Evolutionary conservation across 192 early-diverging fungal genomes (phyloP).

Genomic region (Linnemannia exigua): DNA sequence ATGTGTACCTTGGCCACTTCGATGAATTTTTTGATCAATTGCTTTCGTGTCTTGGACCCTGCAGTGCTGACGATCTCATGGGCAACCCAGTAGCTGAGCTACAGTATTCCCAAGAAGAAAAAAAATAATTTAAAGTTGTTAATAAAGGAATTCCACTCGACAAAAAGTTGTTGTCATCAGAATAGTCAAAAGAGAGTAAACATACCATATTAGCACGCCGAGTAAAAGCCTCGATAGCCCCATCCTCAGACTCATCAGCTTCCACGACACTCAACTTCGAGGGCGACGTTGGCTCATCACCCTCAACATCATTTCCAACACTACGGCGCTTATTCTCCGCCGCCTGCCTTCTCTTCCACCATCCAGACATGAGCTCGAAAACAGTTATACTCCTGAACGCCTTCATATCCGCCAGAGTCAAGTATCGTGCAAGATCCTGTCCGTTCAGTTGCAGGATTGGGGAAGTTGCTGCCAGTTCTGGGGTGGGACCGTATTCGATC

Average conservation of each 20-base stretch:
- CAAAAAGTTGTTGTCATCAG: neutral
- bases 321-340: conserved; percentile 14
- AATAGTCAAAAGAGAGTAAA: neutral
- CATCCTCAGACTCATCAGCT: conserved; percentile 21
- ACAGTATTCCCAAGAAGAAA: neutral
- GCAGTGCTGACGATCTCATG: conserved; percentile 66
- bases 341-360: conserved; percentile 51
- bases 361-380: conserved; percentile 55
- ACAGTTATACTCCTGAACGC: conserved; percentile 57
- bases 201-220: conserved; percentile 68
- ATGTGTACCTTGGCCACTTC: conserved; percentile 62
- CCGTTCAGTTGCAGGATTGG: conserved; percentile 60
- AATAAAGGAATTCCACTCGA: neutral
- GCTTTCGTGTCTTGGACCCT: conserved; percentile 57
- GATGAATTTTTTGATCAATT: conserved; percentile 71
- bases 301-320: neutral
- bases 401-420: conserved; percentile 59
- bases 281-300: neutral
- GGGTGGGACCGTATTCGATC: conserved; percentile 30
- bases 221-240: conserved; percentile 68
- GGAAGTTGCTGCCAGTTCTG: conserved; percentile 33
- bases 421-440: conserved; percentile 65
- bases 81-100: conserved; percentile 72
- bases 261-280: conserved; percentile 10
- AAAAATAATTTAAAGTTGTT: too few species aligned